Conservation (phyloP, 352 stramenopile species). For the Lagenidium sp. region DNA sequence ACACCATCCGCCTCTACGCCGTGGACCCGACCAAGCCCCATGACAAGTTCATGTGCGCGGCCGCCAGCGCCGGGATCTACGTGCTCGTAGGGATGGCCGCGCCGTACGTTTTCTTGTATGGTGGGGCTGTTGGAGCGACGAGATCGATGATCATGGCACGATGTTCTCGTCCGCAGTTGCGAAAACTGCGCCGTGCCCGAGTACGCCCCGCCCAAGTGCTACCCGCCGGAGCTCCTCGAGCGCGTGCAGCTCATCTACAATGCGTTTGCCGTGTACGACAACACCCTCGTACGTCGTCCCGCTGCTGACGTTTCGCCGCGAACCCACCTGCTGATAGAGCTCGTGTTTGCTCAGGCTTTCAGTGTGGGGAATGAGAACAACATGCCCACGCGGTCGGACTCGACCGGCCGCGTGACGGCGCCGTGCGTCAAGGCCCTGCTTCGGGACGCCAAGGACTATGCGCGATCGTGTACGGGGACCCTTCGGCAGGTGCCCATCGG, state of each 20-base stretch:
- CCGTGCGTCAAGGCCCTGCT: constrained; percentile 68
- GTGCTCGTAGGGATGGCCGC: constrained; percentile 29
- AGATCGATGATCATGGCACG: not conserved
- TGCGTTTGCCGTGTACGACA: constrained; percentile 26
- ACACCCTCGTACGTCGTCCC: too few relatives aligned
- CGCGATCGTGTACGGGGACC: constrained; percentile 20
- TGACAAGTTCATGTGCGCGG: constrained; percentile 32
- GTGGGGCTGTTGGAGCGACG: not conserved
- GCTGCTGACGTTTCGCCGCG: too few relatives aligned
- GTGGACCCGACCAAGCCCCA: constrained; percentile 20
- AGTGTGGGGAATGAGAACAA: constrained; percentile 68
- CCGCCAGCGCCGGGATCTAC: constrained; percentile 25
- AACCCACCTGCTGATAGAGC: too few relatives aligned
- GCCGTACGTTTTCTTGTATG: constrained; percentile 6
- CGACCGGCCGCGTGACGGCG: constrained; percentile 28
- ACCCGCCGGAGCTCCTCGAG: constrained; percentile 19
- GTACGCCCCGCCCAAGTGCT: constrained; percentile 20
- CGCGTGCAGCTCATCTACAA: constrained; percentile 36
- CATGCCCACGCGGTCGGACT: constrained; percentile 28
- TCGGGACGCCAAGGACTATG: constrained; percentile 46
- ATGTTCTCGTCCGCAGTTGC: constrained; percentile 8
- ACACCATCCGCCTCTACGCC: constrained; percentile 25
- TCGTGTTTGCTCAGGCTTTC: too few relatives aligned
- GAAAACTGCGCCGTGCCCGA: constrained; percentile 23
- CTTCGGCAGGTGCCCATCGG: constrained; percentile 61